Base-by-base conservation (phyloP, 331 rosid species). In the Stylosanthes scabra region DNA sequence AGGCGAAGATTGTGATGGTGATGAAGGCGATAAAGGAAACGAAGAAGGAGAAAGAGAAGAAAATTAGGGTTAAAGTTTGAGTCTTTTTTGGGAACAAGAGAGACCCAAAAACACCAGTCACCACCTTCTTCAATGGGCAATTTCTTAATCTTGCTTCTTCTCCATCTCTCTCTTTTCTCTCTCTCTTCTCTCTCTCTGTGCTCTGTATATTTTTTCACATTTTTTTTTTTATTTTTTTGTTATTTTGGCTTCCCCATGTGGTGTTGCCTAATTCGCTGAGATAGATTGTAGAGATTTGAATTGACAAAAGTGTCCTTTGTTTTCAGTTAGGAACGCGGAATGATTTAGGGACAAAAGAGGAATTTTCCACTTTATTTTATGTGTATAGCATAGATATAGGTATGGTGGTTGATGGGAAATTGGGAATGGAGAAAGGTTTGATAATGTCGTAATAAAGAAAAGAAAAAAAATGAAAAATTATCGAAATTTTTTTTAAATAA, bases 51-150 rank as follows among this genome's bases (percentile, higher is more conserved):
- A 47, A 13, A 1, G 11, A 31, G 28, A 14, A 1, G 46, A 31
- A 31, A 31, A 31, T 31, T 31, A 67, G 45, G 20, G 29, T 46
- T 12, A 27, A 59, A 27, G 55, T 31, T 58, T 13, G 12, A 42
- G 34, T 25, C 41, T 78, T 55, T 54, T 40, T 39, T 59, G 20
- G 10, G 59, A 63, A 15, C 14, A 16, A 14, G 29, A 16, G 37
- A 25, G 13, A 37, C 62, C 62, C 52, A 56, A 44, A 57, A 68
- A 16, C 55, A 80, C 82, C 81, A 80, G 28, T 74, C 75, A 81
- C 81, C 83, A 70, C 71, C 83, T 56, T 68, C 71, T 40, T 44
- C 27, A 76, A 73, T 28, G 59, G 54, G 54, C 54, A 49, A 49
- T 49, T 49, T 70, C 47, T 75, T 68, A 75, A 54, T 76, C 80